phyloP scores from a whole-genome alignment of 257 asterid genomes.

The Cruciata laevipes region DNA sequence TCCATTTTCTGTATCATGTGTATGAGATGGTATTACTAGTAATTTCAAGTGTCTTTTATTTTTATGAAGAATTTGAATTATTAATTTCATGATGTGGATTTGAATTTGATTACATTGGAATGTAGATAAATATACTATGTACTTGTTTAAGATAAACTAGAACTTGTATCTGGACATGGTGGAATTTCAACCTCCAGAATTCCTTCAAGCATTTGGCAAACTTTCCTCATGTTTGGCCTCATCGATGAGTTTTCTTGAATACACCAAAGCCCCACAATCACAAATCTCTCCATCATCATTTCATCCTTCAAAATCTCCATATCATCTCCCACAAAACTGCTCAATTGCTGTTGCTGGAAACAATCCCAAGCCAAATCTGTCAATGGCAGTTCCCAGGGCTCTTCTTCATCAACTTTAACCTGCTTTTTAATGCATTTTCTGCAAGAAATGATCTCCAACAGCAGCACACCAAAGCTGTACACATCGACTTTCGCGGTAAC shows the following conservation, averaged over 20 bases:
- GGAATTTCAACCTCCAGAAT: neutral
- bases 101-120: no score
- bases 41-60: no score
- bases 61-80: no score
- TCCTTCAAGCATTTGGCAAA: neutral
- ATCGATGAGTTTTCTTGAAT: neutral
- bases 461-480: neutral
- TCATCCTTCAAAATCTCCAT: constrained; percentile 23
- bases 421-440: neutral
- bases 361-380: constrained; percentile 53
- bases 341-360: constrained; percentile 22
- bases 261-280: neutral
- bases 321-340: constrained; percentile 28
- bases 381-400: constrained; percentile 15
- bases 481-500: neutral
- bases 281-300: neutral
- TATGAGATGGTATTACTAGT: neutral
- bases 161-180: neutral
- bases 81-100: no score
- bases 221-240: neutral
- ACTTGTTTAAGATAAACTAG: neutral
- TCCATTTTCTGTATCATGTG: neutral
- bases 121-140: no score
- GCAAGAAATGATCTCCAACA: neutral
- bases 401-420: neutral